phyloP scores from a whole-genome alignment of 106 monocot genomes.

The Gastrodia elata region DNA sequence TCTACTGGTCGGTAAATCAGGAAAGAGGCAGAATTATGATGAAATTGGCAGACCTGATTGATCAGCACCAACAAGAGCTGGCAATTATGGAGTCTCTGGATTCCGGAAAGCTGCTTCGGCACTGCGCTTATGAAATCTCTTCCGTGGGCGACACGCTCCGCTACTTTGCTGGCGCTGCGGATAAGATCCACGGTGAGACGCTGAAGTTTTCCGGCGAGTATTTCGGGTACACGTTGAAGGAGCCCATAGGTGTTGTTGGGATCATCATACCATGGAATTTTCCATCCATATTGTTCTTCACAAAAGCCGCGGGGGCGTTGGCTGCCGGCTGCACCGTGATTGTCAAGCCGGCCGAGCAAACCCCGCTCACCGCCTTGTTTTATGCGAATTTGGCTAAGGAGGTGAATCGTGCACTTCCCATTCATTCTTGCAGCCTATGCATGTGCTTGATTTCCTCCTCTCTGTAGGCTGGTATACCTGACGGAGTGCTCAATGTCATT shows the following conservation, averaged over 20 bases:
- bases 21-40: conserved; percentile 54
- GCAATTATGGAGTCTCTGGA: conserved; percentile 47
- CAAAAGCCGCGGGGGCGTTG: conserved; percentile 40
- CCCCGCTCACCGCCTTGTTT: conserved; percentile 51
- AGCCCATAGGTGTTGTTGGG: conserved; percentile 68
- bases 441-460: background rate
- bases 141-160: conserved; percentile 26
- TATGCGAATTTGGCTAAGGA: conserved; percentile 49
- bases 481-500: conserved; percentile 81
- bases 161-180: conserved; percentile 63
- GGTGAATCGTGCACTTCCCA: conserved; percentile 3
- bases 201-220: conserved; percentile 27
- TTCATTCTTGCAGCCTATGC: background rate
- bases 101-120: conserved; percentile 39
- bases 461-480: conserved; percentile 74
- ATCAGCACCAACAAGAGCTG: conserved; percentile 31
- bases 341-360: conserved; percentile 73
- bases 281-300: conserved; percentile 51
- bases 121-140: conserved; percentile 25
- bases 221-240: conserved; percentile 56
- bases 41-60: conserved; percentile 54
- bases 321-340: conserved; percentile 73
- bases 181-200: conserved; percentile 65
- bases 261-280: conserved; percentile 68
- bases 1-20: conserved; percentile 15